Evolutionary conservation across 2,329 filamentous ascomycete species (phyloP).

Genomic region (Botrytis tulipae): DNA sequence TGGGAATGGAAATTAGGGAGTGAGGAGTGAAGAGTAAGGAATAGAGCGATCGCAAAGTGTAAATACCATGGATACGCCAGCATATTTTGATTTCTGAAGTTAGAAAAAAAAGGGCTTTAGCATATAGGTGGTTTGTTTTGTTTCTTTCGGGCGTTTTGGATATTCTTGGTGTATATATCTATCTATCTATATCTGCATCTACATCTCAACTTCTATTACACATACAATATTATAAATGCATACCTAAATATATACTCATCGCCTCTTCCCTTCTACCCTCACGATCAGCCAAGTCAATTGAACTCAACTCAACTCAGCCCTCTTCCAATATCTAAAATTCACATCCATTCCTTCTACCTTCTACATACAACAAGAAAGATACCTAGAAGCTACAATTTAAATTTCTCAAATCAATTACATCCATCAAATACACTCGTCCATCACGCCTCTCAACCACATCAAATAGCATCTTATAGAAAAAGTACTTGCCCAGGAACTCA

Average conservation of each 20-base stretch:
- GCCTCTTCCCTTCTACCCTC: no score
- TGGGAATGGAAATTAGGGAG: not conserved
- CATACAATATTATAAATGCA: no score
- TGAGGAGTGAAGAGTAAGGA: not conserved
- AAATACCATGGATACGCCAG: not conserved
- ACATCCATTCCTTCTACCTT: not conserved
- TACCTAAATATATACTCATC: no score
- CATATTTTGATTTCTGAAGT: not conserved
- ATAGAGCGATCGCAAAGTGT: not conserved
- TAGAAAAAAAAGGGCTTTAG: not conserved
- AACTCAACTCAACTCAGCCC: no score
- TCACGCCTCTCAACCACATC: no score
- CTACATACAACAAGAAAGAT: not conserved
- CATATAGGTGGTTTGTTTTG: not conserved
- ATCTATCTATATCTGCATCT: no score
- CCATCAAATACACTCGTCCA: no score
- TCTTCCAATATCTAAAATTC: not conserved
- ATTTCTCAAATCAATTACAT: no score
- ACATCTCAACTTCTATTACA: no score
- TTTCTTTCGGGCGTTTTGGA: not conserved
- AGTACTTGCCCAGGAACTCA: not conserved
- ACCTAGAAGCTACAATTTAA: not conserved
- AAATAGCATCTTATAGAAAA: no score
- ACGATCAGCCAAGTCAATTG: no score
- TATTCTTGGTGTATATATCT: not conserved